Conservation (phyloP, 129 eudicot species). For the Arctium lappa region DNA sequence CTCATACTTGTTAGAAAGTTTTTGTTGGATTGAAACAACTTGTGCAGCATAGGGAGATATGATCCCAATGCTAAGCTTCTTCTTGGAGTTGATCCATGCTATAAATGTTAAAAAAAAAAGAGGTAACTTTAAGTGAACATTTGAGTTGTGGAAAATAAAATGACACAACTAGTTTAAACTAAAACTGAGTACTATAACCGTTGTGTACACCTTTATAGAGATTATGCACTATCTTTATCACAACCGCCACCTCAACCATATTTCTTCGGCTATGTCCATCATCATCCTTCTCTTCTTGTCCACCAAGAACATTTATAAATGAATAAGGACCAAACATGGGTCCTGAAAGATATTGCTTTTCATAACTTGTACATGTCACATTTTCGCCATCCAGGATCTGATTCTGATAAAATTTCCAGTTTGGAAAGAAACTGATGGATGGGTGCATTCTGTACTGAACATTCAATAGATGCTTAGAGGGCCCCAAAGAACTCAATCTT, state of each 20-base stretch:
- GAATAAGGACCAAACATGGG: constrained; percentile 30
- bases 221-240: constrained; percentile 33
- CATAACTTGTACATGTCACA: constrained; percentile 14
- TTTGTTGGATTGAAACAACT: constrained; percentile 37
- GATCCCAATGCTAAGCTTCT: constrained; percentile 40
- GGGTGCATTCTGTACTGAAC: constrained; percentile 44
- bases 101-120: not conserved
- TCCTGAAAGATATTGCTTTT: constrained; percentile 14
- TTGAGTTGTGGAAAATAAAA: not conserved
- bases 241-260: constrained; percentile 52
- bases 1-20: constrained; percentile 23
- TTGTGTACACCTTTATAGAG: constrained; percentile 40
- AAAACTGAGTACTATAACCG: not conserved
- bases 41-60: constrained; percentile 57
- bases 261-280: constrained; percentile 37
- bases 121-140: not conserved
- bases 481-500: constrained; percentile 23
- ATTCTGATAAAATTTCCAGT: constrained; percentile 24
- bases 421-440: constrained; percentile 32
- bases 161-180: not conserved
- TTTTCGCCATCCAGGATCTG: constrained; percentile 25
- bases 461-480: constrained; percentile 28
- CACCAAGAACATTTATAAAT: constrained; percentile 27
- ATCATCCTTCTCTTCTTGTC: constrained; percentile 49
- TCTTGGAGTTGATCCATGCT: constrained; percentile 31